Evolutionary conservation across 2,329 filamentous ascomycete species (phyloP).

Genomic region (Aspergillus ustus): DNA sequence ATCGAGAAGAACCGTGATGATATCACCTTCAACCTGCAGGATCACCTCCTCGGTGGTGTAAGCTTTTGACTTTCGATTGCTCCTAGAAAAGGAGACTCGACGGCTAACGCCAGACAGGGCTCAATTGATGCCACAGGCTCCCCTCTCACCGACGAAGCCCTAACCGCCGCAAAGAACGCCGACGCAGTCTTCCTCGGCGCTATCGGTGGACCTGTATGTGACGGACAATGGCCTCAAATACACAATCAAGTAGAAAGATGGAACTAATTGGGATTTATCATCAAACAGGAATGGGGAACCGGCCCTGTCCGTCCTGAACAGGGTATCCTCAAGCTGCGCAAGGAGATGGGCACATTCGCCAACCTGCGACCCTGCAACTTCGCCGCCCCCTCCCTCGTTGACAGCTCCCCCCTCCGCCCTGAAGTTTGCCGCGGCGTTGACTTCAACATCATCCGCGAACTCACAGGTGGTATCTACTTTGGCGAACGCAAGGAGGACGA

Average conservation of each 20-base stretch:
- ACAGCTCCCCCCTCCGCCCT: constrained; percentile 84
- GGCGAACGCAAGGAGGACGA: constrained; percentile 79
- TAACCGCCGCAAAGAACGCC: constrained; percentile 79
- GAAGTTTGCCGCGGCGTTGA: constrained; percentile 84
- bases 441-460: constrained; percentile 89
- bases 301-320: constrained; percentile 88
- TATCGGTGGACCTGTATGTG: constrained; percentile 80
- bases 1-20: constrained; percentile 74
- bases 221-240: neutral
- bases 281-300: constrained; percentile 79
- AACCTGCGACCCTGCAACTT: constrained; percentile 98
- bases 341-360: constrained; percentile 90
- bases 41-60: constrained; percentile 91
- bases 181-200: constrained; percentile 91
- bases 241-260: neutral
- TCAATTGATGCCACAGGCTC: constrained; percentile 83
- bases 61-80: constrained; percentile 39
- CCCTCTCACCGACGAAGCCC: constrained; percentile 80
- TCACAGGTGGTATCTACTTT: constrained; percentile 95
- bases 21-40: constrained; percentile 84
- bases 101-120: constrained; percentile 57
- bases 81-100: neutral
- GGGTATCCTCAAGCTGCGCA: constrained; percentile 86
- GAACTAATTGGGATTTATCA: constrained; percentile 9
- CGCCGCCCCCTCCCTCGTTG: constrained; percentile 81